Base-by-base conservation (phyloP, 2,329 filamentous ascomycete genomes). In the Cercospora sp. region DNA sequence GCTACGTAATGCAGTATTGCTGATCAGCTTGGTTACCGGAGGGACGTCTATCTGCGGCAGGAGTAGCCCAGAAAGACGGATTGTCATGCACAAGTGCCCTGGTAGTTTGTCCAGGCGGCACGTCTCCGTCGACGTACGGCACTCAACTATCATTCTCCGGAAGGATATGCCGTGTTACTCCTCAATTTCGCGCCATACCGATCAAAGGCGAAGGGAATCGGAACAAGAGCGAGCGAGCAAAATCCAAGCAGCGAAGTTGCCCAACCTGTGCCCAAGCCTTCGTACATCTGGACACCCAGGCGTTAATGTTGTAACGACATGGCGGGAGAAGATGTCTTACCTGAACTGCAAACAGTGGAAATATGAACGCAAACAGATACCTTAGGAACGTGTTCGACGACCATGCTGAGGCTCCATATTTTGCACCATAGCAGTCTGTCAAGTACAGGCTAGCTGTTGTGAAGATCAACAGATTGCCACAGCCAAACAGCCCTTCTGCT, bases 191-290 rank as follows among this genome's bases (percentile, higher is more conserved):
- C 30, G 3, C 69, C 69, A 37, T 65, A 71, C 13, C 49, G 61
- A 6, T 43, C 73, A 30, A 76, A 77, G 16, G 76, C 16, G 18
- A 74, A 73, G 4, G 76, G 76, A 28, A 75, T 71, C 1, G 75
- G 75, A 7, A 74, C 71, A 53, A 77, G 65, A 2, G 69, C 71
- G 55, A 79, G 66, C 0, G 72, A 69, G 9, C 79, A 65, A 37
- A 80, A 80, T 0, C 74, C 81, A 55, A 82, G 69, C 10, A 82
- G 59, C 43, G 74, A 79, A 7, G 78, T 80, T 10, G 80, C 80
- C 81, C 80, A 82, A 0, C 73, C 77, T 0, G 80, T 77, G 0
- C 81, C 81, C 10, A 82, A 66, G 2, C 69, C 74, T 40, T 77
- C 70, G 70, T 79, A 82, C 76, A 82, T 80, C 18, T 76, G 78